Evolutionary conservation across 208 protist species (phyloP), one percentile per base, ranked within the genome.

Genomic region (Acanthamoeba castellanii): DNA sequence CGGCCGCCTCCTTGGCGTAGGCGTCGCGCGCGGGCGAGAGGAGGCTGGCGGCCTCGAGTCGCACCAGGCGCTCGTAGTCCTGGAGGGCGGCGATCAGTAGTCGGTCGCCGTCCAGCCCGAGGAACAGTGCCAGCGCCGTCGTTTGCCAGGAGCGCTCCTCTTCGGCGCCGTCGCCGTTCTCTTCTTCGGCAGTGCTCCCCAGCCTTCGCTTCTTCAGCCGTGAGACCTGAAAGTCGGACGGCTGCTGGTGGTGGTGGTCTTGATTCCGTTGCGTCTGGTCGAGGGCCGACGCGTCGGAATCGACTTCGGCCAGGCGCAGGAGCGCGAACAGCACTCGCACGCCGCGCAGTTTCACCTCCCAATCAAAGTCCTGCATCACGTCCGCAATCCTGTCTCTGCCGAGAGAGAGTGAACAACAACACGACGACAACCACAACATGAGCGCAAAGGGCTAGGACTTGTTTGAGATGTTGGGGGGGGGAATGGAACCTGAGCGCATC

Each of bases 261-360:
- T n/a, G n/a, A n/a, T n/a, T n/a, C 22, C 50, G 5, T 55, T 13
- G 50, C 50, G 50, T 55, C 20, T 8, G 55, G 2, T 22, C 55
- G 55, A 61, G 55, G 55, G 18, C 18, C 5, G 55, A 4, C 55
- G 55, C 18, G 16, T 14, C 55, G n/a, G n/a, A 57, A 57, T 20
- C 11, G 11, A 57, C 11, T 70, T 84, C 32, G 25, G 34, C 30
- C 42, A 84, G 16, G 34, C 16, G 7, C 42, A 84, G 16, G 42
- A 84, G 45, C 6, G 34, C 11, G 74, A 50, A 32, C 34, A 84
- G 74, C 42, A 84, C 5, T n/a, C 74, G 74, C 18, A 84, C 42
- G 7, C 74, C 74, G 25, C 74, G 74, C 30, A 84, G 34, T 34
- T 84, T 84, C 22, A 84, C 74, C 74, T 84, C 74, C 74, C 74